Evolutionary conservation across 148 eudicot species (phyloP), one percentile per base, ranked within the genome.

Genomic region (Camellia japonica): DNA sequence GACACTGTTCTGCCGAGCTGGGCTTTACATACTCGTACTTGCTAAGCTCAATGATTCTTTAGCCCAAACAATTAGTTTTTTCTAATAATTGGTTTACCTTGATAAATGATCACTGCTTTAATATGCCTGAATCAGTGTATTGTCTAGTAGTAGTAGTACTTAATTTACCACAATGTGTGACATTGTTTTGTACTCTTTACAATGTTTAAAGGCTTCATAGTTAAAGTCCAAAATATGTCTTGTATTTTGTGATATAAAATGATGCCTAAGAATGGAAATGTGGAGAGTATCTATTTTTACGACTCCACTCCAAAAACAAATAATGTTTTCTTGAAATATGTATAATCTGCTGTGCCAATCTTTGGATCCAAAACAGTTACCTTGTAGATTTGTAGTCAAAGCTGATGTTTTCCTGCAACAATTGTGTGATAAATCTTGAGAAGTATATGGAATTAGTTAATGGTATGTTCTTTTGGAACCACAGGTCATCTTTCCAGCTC

Each of bases 401-500:
- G 2, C n/a, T 64, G 13, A 16, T 46, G 42, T 15, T 64, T 80
- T n/a, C 42, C 43, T 38, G 52, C 54, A 7, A 82, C 20, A 30
- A 10, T 71, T 63, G 18, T 11, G 7, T 38, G 18, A 54, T 10
- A 41, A 78, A 1, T 18, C 7, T 14, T 59, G 43, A 56, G 60
- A 12, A 63, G 3, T 78, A 4, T 76, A 73, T 12, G 60, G 38
- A 19, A 12, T 4, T 55, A 2, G 56, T 13, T 52, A 54, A 41
- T 14, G 19, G 41, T 66, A 43, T 55, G 20, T 74, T 68, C 41
- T 59, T 60, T 73, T 78, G 83, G 18, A 59, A 69, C 59, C 61
- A 71, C 90, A 95, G 98, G 99, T 96, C 76, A 92, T 96, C 55
- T 96, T 96, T 83, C 99, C 99, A 54, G 98, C 98, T 75, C 98